Base-by-base conservation (phyloP, 2,329 filamentous ascomycete genomes). In the Sporothrix variecibatus region DNA sequence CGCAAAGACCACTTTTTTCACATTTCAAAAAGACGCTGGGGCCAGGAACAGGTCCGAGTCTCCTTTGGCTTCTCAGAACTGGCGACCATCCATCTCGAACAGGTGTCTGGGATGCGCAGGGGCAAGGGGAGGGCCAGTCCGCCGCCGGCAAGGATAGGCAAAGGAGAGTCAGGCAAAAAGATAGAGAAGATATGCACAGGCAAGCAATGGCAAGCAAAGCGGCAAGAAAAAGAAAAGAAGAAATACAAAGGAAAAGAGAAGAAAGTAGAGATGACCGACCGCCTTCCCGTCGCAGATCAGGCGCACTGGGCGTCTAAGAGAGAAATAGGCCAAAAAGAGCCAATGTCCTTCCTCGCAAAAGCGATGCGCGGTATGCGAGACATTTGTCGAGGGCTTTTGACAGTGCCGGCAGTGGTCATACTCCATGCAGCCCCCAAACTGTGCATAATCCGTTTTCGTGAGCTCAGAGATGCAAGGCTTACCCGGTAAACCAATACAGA, bases 41-140 rank as follows among this genome's bases (percentile, higher is more conserved):
- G 46, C 65, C 65, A 68, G 43, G 8, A 49, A 51, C 26, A 51
- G 65, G 65, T 28, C 43, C 43, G 65, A 68, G 65, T 51, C 9
- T 56, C 2, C 28, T 40, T 49, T 49, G 11, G 12, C 43, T 49
- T 5, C 43, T 8, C 34, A 34, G 34, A 34, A 34, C 34, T 51
- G 65, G 26, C 43, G 28, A 68, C 34, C 20, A n/a, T 15, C 17
- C 23, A 15, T 68, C 65, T 68, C 65, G 65, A 51, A 68, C 65
- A 51, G 64, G 28, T 34, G 65, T 68, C 65, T 68, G 65, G 64
- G 65, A 51, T 68, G 28, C 15, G 38, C 62, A 67, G 38, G 43
- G 65, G 65, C 7, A 46, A 26, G 40, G 64, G 23, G 23, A 15
- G 46, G 64, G 51, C 23, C 7, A 56, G 51, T 56, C 51, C 7